A percentile compares a stretch with the other conserved stretches of the same genome.
These are phyloP conservation scores for Pseudozyma thailandica DNA, from an alignment of 1,284 basidiomycete genomes.

Conservation along the genomic window DNA sequence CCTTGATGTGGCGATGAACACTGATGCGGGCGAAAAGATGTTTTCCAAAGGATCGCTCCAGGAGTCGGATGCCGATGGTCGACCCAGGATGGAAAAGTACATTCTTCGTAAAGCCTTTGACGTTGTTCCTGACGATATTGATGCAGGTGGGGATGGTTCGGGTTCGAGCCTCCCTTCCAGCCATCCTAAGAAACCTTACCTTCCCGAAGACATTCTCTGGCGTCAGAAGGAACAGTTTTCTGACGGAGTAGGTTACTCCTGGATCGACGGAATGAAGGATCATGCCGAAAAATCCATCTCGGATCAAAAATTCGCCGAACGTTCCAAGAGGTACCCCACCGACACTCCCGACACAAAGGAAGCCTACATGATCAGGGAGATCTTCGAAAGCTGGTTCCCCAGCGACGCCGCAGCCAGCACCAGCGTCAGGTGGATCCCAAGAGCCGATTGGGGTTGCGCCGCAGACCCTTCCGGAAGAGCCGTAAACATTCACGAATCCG, in stretches of 20 bases:
- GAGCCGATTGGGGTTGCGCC: conserved; percentile 95
- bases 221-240: conserved; percentile 99
- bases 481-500: conserved; percentile 93
- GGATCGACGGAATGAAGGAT: conserved; percentile 99
- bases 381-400: conserved; percentile 84
- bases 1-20: conserved; percentile 91
- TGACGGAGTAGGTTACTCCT: conserved; percentile 98
- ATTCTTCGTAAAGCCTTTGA: conserved; percentile 98
- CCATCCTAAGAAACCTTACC: conserved; percentile 74
- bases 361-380: conserved; percentile 91
- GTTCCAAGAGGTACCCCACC: conserved; percentile 80
- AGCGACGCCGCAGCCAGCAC: conserved; percentile 86
- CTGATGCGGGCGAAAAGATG: conserved; percentile 88
- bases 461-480: conserved; percentile 93
- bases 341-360: conserved; percentile 97
- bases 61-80: conserved; percentile 73
- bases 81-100: conserved; percentile 74
- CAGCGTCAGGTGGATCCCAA: conserved; percentile 75
- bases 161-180: conserved; percentile 22
- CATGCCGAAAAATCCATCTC: conserved; percentile 81
- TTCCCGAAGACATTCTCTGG: conserved; percentile 95
- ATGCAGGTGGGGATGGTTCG: conserved; percentile 66
- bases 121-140: conserved; percentile 79
- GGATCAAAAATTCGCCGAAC: conserved; percentile 82
- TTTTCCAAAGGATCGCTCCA: conserved; percentile 85